A percentile compares a stretch with the other conserved stretches of the same genome.
phyloP scores from a whole-genome alignment of 345 rosid species.

The Streptanthus diversifolius region DNA sequence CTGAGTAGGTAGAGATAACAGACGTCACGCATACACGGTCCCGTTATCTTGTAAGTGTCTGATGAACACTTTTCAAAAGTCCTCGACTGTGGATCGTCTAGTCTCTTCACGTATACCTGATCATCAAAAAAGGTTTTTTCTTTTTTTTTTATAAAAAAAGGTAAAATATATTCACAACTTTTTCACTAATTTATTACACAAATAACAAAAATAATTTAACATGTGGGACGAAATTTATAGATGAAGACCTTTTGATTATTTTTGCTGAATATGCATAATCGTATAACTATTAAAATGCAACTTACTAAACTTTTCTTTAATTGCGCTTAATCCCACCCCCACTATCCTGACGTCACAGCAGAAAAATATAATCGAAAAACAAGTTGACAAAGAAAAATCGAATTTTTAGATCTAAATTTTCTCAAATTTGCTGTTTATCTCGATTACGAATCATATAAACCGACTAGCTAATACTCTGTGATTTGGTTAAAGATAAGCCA shows the following conservation, averaged over 20 bases:
- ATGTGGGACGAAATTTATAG: not conserved
- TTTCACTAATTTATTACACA: not conserved
- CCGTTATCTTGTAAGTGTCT: constrained; percentile 52
- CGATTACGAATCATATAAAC: not conserved
- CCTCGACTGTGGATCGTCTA: constrained; percentile 48
- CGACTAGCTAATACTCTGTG: not conserved
- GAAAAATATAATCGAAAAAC: not conserved
- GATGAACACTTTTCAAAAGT: constrained; percentile 59
- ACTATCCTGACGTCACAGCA: not conserved
- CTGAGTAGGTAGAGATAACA: constrained; percentile 61
- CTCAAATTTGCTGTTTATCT: not conserved
- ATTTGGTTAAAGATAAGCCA: not conserved
- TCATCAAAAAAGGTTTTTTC: not conserved
- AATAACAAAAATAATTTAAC: not conserved
- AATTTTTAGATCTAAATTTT: not conserved
- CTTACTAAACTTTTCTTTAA: not conserved
- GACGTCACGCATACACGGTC: constrained; percentile 54
- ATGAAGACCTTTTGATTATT: not conserved
- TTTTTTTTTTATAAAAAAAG: not conserved
- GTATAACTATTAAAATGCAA: not conserved
- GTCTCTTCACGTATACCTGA: constrained; percentile 52
- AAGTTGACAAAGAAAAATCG: not conserved
- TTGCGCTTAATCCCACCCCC: too few relatives aligned
- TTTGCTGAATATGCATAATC: not conserved
- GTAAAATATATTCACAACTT: not conserved